phyloP scores from a whole-genome alignment of 306 rosid genomes.

The Vicia villosa region DNA sequence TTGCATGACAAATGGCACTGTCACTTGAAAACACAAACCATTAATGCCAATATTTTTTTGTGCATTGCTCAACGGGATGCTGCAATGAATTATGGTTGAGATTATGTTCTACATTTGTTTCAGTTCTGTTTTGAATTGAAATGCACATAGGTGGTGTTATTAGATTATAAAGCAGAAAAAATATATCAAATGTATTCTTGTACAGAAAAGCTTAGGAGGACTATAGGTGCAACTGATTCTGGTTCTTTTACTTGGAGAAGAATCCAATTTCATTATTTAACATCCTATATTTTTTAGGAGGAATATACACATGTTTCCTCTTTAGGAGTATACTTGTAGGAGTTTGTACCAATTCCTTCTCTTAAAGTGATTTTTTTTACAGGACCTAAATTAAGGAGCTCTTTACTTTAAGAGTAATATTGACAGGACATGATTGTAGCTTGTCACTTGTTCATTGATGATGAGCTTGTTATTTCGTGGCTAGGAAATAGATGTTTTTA shows the following conservation, averaged over 20 bases:
- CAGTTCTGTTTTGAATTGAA: conserved; percentile 26
- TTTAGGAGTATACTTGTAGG: background rate
- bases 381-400: background rate
- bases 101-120: conserved; percentile 21
- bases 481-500: too few species aligned
- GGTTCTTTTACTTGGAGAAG: conserved; percentile 36
- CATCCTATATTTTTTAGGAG: background rate
- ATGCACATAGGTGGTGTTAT: conserved; percentile 34
- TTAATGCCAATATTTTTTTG: background rate
- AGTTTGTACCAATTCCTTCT: background rate
- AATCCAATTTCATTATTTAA: conserved; percentile 23
- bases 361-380: background rate
- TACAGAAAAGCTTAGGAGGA: conserved; percentile 53
- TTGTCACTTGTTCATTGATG: too few species aligned
- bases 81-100: conserved; percentile 31
- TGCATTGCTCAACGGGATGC: conserved; percentile 17
- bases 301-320: conserved; percentile 3
- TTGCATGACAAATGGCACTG: conserved; percentile 51
- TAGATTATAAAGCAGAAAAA: conserved; percentile 38
- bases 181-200: conserved; percentile 44
- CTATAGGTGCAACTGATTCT: conserved; percentile 31
- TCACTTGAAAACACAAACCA: conserved; percentile 32
- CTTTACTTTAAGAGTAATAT: too few species aligned
- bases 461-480: too few species aligned
- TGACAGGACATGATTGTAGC: background rate